Base-by-base conservation (phyloP, 2,329 filamentous ascomycete species). In the Cladosporium oxysporum region DNA sequence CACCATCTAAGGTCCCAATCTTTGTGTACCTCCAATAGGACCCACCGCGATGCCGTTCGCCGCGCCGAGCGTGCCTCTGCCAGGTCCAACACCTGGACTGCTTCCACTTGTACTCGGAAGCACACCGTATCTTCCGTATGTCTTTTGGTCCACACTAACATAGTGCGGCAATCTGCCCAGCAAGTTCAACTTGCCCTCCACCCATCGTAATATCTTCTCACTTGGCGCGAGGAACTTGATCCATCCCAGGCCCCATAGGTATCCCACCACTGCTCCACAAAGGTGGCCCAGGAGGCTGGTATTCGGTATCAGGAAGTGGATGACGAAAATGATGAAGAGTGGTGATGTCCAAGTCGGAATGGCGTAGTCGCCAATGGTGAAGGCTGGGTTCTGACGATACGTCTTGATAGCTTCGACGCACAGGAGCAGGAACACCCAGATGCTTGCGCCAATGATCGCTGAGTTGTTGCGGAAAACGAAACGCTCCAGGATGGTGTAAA, bases 281-380 rank as follows among this genome's bases (percentile, higher is more conserved):
- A 97, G 76, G 77, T 98, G 95, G 1, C 95, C 94, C 18, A 97
- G 80, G 62, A 97, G 85, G 76, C 91, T 96, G 2, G 92, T 92
- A 69, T 89, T 87, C 0, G 93, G 92, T 5, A 97, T 81, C 61
- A 99, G 81, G 31, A 92, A 89, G 64, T 88, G 88, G 41, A 92
- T 87, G 16, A 94, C 84, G 44, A 96, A 79, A 59, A 91, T 86
- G 72, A 92, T 82, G 60, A 92, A 82, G n/a, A 98, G 80, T 4
- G 95, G 94, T 1, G 91, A 92, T 8, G 89, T 91, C 93, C 94
- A 98, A 0, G 93, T 98, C 2, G 95, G 94, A 66, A 99, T 92
- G 71, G 91, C 85, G 73, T 84, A 83, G 35, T 83, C 83, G n/a
- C 82, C 83, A 52, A 90, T 79, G 67, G 83, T 86, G 71, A 97